Evolutionary conservation across 73 alveolate species (phyloP).

Genomic region (Breviolum minutum): DNA sequence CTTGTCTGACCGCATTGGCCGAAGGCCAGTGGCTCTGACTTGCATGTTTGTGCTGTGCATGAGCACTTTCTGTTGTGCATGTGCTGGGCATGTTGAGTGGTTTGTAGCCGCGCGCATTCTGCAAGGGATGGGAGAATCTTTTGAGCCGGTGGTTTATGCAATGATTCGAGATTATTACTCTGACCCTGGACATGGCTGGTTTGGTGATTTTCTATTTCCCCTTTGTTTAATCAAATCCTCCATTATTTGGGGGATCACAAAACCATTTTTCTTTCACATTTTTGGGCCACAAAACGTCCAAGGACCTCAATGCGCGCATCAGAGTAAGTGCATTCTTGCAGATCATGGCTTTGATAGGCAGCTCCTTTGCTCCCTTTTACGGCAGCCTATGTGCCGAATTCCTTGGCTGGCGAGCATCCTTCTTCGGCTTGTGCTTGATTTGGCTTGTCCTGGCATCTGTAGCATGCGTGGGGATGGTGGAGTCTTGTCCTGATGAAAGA

Average conservation of each 20-base stretch:
- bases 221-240: too few species aligned
- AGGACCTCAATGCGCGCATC: background rate
- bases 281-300: too few species aligned
- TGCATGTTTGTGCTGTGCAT: background rate
- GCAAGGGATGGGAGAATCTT: slow-evolving; percentile 59
- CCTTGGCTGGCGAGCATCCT: slow-evolving; percentile 44
- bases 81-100: slow-evolving; percentile 24
- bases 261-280: too few species aligned
- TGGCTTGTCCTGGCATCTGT: background rate
- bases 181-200: background rate
- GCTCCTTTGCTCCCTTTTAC: background rate
- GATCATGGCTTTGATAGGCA: slow-evolving; percentile 9
- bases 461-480: slow-evolving; percentile 15
- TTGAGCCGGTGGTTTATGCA: slow-evolving; percentile 48
- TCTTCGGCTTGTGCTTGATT: background rate
- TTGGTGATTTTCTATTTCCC: too few species aligned
- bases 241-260: too few species aligned
- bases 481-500: slow-evolving; percentile 21
- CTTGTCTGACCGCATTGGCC: slow-evolving; percentile 64
- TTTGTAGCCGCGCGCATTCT: slow-evolving; percentile 41
- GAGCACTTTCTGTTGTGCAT: slow-evolving; percentile 46
- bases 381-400: background rate
- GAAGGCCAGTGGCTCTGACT: slow-evolving; percentile 18
- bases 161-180: slow-evolving; percentile 23
- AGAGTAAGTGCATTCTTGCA: background rate